Evolutionary conservation across 179 eudicot genomes (phyloP).

Genomic region (Patellifolia procumbens): DNA sequence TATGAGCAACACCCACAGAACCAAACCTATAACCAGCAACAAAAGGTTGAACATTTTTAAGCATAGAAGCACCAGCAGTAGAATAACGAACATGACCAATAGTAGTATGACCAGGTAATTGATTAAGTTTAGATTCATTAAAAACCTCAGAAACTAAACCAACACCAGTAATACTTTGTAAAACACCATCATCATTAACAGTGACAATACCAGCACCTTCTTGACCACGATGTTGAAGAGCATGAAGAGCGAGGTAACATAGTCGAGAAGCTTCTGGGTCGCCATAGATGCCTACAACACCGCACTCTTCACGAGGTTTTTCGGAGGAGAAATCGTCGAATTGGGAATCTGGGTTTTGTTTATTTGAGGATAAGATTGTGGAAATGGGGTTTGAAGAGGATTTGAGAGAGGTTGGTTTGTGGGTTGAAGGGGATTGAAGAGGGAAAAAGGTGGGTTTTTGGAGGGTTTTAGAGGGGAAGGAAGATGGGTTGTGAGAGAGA

Average conservation of each 20-base stretch:
- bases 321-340: conserved; percentile 39
- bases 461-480: conserved; percentile 18
- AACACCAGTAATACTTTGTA: conserved; percentile 67
- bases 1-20: conserved; percentile 80
- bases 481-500: conserved; percentile 17
- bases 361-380: conserved; percentile 29
- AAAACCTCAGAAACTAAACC: conserved; percentile 84
- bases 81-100: conserved; percentile 78
- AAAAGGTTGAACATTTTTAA: conserved; percentile 85
- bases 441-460: conserved; percentile 3
- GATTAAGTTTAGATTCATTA: conserved; percentile 51
- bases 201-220: conserved; percentile 89
- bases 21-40: conserved; percentile 79
- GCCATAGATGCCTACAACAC: conserved; percentile 80
- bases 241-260: conserved; percentile 74
- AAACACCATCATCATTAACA: conserved; percentile 37
- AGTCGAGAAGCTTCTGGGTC: conserved; percentile 77
- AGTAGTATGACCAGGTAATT: conserved; percentile 60
- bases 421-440: conserved; percentile 4
- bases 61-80: conserved; percentile 79
- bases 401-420: conserved; percentile 27
- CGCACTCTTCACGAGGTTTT: conserved; percentile 82
- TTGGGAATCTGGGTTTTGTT: conserved; percentile 19
- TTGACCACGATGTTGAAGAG: conserved; percentile 83
- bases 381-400: conserved; percentile 39